A percentile compares a stretch with the other conserved stretches of the same genome.
phyloP scores from a whole-genome alignment of 1,284 basidiomycete genomes.

The Moniliophthora roreri region DNA sequence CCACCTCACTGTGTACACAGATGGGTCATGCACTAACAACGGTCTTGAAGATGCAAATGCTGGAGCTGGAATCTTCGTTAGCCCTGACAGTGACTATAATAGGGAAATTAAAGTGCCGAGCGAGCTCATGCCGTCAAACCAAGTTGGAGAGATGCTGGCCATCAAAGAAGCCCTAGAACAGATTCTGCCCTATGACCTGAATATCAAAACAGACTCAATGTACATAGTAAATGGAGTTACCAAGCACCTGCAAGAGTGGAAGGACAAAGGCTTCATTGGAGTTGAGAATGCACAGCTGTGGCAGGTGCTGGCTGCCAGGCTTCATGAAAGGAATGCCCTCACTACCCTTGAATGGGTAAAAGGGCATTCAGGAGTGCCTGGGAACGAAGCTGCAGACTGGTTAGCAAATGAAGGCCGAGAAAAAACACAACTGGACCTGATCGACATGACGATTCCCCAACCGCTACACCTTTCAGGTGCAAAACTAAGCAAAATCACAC shows the following conservation, averaged over 20 bases:
- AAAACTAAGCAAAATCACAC: constrained; percentile 23
- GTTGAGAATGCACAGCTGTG: constrained; percentile 10
- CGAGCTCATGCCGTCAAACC: constrained; percentile 20
- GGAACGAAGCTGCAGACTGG: constrained; percentile 23
- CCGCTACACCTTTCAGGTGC: constrained; percentile 21
- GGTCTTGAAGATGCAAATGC: constrained; percentile 16
- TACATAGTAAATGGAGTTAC: constrained; percentile 16
- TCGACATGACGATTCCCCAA: constrained; percentile 10
- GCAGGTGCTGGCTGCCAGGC: neutral
- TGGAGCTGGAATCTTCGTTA: constrained; percentile 24
- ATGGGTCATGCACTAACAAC: constrained; percentile 25
- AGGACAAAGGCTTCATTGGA: constrained; percentile 19
- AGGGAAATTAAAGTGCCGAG: constrained; percentile 19
- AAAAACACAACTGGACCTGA: constrained; percentile 5
- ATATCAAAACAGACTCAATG: constrained; percentile 17
- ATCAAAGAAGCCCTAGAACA: constrained; percentile 14
- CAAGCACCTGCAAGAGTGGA: constrained; percentile 8
- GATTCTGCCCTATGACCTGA: neutral
- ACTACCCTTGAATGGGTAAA: constrained; percentile 22
- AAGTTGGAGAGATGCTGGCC: constrained; percentile 23
- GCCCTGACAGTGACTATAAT: constrained; percentile 16
- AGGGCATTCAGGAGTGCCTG: constrained; percentile 18
- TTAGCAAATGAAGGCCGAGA: constrained; percentile 18
- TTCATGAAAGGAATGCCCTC: constrained; percentile 1
- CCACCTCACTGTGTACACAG: constrained; percentile 20